phyloP scores from a whole-genome alignment of 495 filamentous ascomycete species.

The Aspergillus affinis region DNA sequence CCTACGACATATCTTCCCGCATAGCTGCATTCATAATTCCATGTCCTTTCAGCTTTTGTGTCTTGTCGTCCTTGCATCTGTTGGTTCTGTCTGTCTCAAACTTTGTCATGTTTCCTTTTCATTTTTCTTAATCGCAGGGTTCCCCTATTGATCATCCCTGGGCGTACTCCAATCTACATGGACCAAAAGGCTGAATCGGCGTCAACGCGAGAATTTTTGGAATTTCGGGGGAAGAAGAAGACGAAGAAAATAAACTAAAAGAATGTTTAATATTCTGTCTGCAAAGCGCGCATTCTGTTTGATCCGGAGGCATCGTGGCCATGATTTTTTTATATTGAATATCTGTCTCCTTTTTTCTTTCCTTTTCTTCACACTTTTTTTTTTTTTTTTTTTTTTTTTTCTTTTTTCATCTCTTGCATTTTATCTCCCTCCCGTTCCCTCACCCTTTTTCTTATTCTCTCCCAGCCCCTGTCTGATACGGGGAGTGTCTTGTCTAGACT shows the following conservation, averaged over 20 bases:
- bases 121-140: not conserved
- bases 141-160: not conserved
- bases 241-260: not conserved
- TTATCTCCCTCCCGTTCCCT: slow-evolving; percentile 13
- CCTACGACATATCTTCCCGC: not conserved
- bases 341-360: slow-evolving; percentile 12
- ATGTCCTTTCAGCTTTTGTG: slow-evolving; percentile 13
- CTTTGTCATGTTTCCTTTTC: not conserved
- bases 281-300: slow-evolving; percentile 5
- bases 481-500: slow-evolving; percentile 3
- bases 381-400: slow-evolving; percentile 14
- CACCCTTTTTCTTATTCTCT: slow-evolving; percentile 5
- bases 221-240: not conserved
- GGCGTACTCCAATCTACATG: not conserved
- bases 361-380: slow-evolving; percentile 8
- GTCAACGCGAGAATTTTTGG: not conserved
- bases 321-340: not conserved
- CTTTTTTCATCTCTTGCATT: slow-evolving; percentile 19
- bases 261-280: not conserved
- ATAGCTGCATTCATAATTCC: slow-evolving; percentile 12
- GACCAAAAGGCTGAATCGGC: not conserved
- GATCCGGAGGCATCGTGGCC: not conserved
- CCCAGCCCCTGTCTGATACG: slow-evolving; percentile 4
- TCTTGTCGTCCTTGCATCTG: slow-evolving; percentile 9
- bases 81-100: not conserved